Conservation (phyloP, 2,329 filamentous ascomycete species). For the Ambrosiella cleistominuta region DNA sequence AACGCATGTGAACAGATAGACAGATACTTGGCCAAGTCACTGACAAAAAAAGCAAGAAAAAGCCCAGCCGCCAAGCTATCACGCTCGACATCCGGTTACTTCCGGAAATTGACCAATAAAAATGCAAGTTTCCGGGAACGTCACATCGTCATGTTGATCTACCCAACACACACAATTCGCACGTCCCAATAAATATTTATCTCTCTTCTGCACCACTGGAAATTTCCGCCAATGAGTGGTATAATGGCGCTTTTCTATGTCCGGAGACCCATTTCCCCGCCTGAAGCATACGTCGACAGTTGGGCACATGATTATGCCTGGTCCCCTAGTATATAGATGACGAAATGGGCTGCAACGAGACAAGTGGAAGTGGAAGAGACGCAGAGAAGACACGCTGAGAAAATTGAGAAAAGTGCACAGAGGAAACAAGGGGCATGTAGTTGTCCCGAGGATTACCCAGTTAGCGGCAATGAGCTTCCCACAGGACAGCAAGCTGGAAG, state of each 20-base stretch:
- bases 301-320: not conserved
- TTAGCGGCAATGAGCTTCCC: too few relatives aligned
- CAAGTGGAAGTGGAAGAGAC: not conserved
- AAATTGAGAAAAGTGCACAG: not conserved
- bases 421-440: too few relatives aligned
- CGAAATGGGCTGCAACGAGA: not conserved
- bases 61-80: not conserved
- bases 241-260: not conserved
- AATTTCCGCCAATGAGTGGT: not conserved
- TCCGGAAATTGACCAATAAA: not conserved
- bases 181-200: too few relatives aligned
- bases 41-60: not conserved
- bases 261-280: not conserved
- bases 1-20: too few relatives aligned
- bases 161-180: not conserved
- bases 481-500: too few relatives aligned
- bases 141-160: not conserved
- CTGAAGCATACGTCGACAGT: not conserved
- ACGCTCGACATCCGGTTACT: not conserved
- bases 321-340: not conserved
- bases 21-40: too few relatives aligned
- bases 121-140: not conserved
- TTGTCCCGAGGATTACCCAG: too few relatives aligned
- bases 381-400: not conserved
- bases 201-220: too few relatives aligned